These are phyloP conservation scores for Flueggea neowawraea DNA, from an alignment of 441 rosid genomes.

Conservation along the genomic window DNA sequence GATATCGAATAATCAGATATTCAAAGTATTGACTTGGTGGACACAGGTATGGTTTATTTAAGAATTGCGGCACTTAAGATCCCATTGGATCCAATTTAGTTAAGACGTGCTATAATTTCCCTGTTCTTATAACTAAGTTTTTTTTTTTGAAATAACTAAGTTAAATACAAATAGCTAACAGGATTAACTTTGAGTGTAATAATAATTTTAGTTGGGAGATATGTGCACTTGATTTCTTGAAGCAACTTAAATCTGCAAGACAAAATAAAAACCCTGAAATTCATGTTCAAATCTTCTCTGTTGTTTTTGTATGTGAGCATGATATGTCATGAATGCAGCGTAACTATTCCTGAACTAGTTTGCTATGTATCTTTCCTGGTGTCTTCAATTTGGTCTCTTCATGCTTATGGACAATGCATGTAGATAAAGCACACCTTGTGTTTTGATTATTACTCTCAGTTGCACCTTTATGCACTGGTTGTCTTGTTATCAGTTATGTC, in stretches of 20 bases:
- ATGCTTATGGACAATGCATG: too few species aligned
- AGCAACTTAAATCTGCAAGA: neutral
- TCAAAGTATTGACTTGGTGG: constrained; percentile 75
- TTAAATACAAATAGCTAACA: neutral
- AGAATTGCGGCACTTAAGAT: neutral
- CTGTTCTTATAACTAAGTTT: neutral
- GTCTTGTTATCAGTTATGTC: neutral
- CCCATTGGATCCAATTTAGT: constrained; percentile 2
- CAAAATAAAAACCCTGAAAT: neutral
- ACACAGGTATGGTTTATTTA: constrained; percentile 52
- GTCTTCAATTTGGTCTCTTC: too few species aligned
- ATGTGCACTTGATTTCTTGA: neutral
- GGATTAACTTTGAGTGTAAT: neutral
- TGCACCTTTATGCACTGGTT: neutral
- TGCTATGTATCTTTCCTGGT: too few species aligned
- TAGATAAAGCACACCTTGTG: neutral
- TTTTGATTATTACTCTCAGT: neutral
- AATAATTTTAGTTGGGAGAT: neutral
- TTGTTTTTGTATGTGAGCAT: neutral
- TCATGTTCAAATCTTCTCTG: neutral
- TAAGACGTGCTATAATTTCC: neutral
- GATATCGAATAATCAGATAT: constrained; percentile 64
- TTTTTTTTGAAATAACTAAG: too few species aligned
- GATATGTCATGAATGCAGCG: too few species aligned
- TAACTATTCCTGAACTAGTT: too few species aligned